phyloP scores from a whole-genome alignment of 2,329 filamentous ascomycete species.

The Chalara sp. region DNA sequence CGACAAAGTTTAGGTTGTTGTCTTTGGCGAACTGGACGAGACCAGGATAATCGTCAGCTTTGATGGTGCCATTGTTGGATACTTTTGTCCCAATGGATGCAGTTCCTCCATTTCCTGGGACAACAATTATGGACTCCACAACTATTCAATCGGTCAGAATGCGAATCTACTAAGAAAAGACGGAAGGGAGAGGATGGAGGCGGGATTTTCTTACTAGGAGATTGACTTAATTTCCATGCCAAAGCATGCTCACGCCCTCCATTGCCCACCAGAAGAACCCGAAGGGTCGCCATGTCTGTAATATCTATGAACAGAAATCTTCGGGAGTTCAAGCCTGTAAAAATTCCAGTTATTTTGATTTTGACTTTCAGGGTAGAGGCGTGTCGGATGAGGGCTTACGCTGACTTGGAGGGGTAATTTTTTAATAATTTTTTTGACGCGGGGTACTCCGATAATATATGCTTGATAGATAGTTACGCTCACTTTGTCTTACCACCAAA shows the following conservation, averaged over 20 bases:
- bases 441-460: no score
- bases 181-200: background rate
- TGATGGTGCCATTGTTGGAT: slow-evolving; percentile 60
- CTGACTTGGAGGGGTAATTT: no score
- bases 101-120: slow-evolving; percentile 84
- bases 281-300: slow-evolving; percentile 23
- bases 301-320: background rate
- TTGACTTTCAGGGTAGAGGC: no score
- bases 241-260: slow-evolving; percentile 92
- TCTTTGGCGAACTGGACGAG: slow-evolving; percentile 70
- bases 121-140: slow-evolving; percentile 67
- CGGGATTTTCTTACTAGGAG: slow-evolving; percentile 37
- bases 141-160: slow-evolving; percentile 14
- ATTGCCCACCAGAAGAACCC: slow-evolving; percentile 83
- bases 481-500: no score
- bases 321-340: no score
- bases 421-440: no score
- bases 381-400: no score
- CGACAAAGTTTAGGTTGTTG: slow-evolving; percentile 71
- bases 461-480: no score
- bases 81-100: slow-evolving; percentile 59
- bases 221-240: slow-evolving; percentile 89
- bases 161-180: no score
- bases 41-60: slow-evolving; percentile 66
- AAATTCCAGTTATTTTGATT: no score